Evolutionary conservation across 768 basidiomycete genomes (phyloP), one percentile per base, ranked within the genome.

Genomic region (Amanita pallidorosea): DNA sequence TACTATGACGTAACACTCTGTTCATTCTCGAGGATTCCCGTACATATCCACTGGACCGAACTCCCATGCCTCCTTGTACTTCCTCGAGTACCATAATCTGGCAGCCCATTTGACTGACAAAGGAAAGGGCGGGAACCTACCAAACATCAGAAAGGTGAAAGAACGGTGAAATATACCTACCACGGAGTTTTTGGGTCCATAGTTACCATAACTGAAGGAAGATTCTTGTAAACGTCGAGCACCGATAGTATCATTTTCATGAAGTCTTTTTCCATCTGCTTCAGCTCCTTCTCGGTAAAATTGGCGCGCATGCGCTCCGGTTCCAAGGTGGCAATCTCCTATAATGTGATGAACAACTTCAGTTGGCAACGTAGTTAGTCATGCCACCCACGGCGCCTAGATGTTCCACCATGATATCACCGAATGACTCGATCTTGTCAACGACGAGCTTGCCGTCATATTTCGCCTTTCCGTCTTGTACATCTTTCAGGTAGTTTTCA

Each of bases 381-480:
- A 20, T 6, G 11, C 15, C 17, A 54, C 61, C 35, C 36, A 63
- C 62, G 36, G 61, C 57, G 11, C 34, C 23, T 36, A 68, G 51
- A 47, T 68, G 67, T 15, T 57, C 22, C 1, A 65, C 53, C 51
- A 67, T 58, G 5, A 25, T 45, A 17, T 66, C 67, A 4, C 56
- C 55, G 22, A 67, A 67, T 6, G 41, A 42, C 27, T 63, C 56
- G 33, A 67, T 56, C 40, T 58, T 62, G 5, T 52, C 49, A 4
- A 63, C 18, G 12, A 65, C 47, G 11, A 51, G 33, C 7, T 55
- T 42, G 0, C 56, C 60, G 54, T 81, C 76, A 56, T 83, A 83
- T 54, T 76, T 70, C 46, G 70, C 67, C 34, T 78, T 74, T 31
- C 82, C 71, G 37, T 71, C 76, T 58, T 79, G 74, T 7, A 83